Conservation (phyloP, 371 early-diverging fungal species). For the Mortierella sp. region DNA sequence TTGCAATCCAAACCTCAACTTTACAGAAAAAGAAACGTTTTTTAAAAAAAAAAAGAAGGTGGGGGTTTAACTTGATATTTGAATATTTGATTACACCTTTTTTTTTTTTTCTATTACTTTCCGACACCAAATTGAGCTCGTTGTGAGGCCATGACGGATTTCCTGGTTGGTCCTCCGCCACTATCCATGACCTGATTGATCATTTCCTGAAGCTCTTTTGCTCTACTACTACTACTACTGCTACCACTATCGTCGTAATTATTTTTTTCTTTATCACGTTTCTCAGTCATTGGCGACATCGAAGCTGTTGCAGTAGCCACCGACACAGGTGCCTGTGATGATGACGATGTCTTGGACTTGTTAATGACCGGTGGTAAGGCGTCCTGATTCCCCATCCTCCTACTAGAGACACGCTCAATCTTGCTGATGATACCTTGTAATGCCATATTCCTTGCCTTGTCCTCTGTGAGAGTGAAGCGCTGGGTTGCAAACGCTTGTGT, state of each 20-base stretch:
- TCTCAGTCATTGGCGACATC: neutral
- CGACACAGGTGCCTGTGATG: neutral
- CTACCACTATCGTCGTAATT: neutral
- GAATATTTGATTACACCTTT: no score
- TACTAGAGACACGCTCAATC: conserved; percentile 46
- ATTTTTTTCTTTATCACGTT: neutral
- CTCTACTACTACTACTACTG: conserved; percentile 2
- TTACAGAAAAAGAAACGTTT: no score
- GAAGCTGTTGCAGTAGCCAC: neutral
- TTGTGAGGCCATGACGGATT: conserved; percentile 41
- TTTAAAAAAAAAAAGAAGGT: no score
- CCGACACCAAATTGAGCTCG: conserved; percentile 35
- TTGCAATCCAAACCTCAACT: no score
- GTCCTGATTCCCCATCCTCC: conserved; percentile 49
- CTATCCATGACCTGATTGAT: conserved; percentile 26
- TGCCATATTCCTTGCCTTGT: conserved; percentile 46
- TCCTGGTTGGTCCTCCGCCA: conserved; percentile 41
- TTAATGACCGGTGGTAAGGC: conserved; percentile 23
- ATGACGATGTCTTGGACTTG: conserved; percentile 12
- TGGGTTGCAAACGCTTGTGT: conserved; percentile 47
- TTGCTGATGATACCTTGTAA: conserved; percentile 53
- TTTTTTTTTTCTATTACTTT: neutral
- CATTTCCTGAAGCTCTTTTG: conserved; percentile 42
- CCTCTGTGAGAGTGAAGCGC: conserved; percentile 43
- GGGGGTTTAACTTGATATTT: no score